Evolutionary conservation across 2,329 filamentous ascomycete genomes (phyloP).

Genomic region (Periglandula ipomoeae): DNA sequence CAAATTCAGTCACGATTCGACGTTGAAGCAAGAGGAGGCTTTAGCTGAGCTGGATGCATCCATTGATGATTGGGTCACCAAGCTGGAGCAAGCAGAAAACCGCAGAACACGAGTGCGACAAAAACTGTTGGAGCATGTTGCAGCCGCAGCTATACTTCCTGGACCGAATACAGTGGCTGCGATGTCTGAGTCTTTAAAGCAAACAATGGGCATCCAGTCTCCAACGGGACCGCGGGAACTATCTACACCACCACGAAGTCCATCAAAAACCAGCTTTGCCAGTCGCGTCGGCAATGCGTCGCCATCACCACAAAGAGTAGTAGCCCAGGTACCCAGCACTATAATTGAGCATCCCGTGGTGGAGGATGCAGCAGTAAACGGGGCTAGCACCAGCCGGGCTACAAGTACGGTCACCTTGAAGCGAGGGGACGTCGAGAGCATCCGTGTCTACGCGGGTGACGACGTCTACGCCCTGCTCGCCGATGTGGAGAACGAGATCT

Average conservation of each 20-base stretch:
- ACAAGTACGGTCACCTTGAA: conserved; percentile 16
- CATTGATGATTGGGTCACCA: conserved; percentile 72
- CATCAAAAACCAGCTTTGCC: conserved; percentile 9
- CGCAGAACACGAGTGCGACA: conserved; percentile 65
- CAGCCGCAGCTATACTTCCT: conserved; percentile 53
- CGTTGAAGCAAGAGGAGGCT: conserved; percentile 73
- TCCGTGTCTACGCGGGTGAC: conserved; percentile 58
- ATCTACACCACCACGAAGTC: conserved; percentile 35
- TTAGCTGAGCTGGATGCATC: conserved; percentile 66
- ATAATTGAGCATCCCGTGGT: conserved; percentile 42
- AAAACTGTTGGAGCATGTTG: conserved; percentile 74
- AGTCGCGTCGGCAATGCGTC: conserved; percentile 28
- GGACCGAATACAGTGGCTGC: conserved; percentile 10
- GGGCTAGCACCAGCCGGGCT: conserved; percentile 17
- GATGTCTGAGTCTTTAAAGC: conserved; percentile 31
- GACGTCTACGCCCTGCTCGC: conserved; percentile 58
- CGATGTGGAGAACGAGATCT: conserved; percentile 48
- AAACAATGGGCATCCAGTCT: conserved; percentile 30
- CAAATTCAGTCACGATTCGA: conserved; percentile 63
- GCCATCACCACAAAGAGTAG: conserved; percentile 41
- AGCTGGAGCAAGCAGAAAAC: conserved; percentile 75
- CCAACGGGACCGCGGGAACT: conserved; percentile 31
- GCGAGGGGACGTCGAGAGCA: conserved; percentile 49
- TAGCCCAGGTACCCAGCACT: conserved; percentile 46
- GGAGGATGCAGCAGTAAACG: conserved; percentile 27